Evolutionary conservation across 139 green algal genomes (phyloP).

Genomic region (Deuterostichococcus epilithicus): DNA sequence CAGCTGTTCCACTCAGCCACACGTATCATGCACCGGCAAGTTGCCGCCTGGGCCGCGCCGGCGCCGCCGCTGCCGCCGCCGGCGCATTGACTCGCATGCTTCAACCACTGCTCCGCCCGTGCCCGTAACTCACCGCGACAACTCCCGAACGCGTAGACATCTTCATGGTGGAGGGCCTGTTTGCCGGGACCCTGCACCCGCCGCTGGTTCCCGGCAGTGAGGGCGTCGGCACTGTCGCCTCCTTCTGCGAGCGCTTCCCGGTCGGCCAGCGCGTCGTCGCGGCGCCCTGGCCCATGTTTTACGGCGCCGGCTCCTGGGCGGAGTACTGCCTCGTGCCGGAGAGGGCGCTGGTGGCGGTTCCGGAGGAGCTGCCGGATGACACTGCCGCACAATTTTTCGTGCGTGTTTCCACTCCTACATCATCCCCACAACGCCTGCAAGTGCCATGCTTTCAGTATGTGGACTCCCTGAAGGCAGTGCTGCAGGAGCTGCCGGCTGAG

Average conservation of each 20-base stretch:
- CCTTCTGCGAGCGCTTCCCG: background rate
- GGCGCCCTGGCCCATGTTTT: constrained; percentile 9
- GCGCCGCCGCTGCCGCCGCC: too few species aligned
- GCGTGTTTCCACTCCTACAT: too few species aligned
- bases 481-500: too few species aligned
- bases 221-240: background rate
- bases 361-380: constrained; percentile 8
- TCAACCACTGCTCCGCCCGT: too few species aligned
- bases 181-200: background rate
- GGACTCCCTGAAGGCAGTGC: too few species aligned
- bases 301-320: constrained; percentile 8
- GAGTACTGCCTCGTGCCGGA: constrained; percentile 6
- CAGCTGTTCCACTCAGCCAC: too few species aligned
- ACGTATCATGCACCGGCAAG: too few species aligned
- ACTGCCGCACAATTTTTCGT: constrained; percentile 18
- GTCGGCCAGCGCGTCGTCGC: constrained; percentile 11
- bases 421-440: too few species aligned
- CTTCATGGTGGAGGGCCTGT: background rate
- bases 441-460: too few species aligned
- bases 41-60: too few species aligned
- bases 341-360: constrained; percentile 15
- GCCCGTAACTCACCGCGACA: too few species aligned
- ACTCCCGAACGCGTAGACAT: background rate
- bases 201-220: background rate
- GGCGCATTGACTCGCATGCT: too few species aligned